Base-by-base conservation (phyloP, 495 filamentous ascomycete species). In the Hypoxylon crocopeplum region DNA sequence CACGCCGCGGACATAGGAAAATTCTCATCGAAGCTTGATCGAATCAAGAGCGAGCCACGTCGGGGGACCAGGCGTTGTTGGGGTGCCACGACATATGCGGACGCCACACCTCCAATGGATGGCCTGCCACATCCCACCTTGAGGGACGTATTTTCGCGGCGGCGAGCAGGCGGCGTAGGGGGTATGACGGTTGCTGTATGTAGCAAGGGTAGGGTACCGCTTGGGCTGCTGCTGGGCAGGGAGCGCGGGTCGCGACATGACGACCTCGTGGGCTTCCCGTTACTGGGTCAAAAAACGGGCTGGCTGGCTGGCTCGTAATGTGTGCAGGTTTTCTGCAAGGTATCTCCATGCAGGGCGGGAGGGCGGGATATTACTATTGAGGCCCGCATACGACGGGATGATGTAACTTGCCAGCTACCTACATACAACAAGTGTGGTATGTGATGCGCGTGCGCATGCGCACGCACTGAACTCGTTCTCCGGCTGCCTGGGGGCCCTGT, bases 311-410 rank as follows among this genome's bases (percentile, higher is more conserved):
- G 22, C 44, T 45, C 48, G 15, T 34, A 47, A 55, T 53, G 38
- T 47, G 58, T 40, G 40, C 39, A 30, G 39, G 55, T 59, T 48
- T 40, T 49, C 34, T 15, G 32, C 10, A 39, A 20, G 37, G 19
- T 49, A 37, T 48, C 53, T 32, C n/a, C 42, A 56, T 55, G 61
- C 55, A 64, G 33, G 61, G 49, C 61, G 61, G 61, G 49, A 59
- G n/a, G 12, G 42, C 61, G 61, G 61, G 55, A 59, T 64, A 59
- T 64, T 64, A 64, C 60, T 48, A 54, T 42, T 48, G 36, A 21
- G 22, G 29, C 21, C 44, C 27, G 33, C 32, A 50, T 64, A 56
- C 55, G 61, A 56, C 60, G 60, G 54, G 44, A 64, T 64, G 60
- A 64, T 64, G 60, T 64, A 64, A 64, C 30, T 39, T 21, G 15